Evolutionary conservation across 495 filamentous ascomycete species (phyloP), one percentile per base, ranked within the genome.

Genomic region (Aspergillus heteromorphus): DNA sequence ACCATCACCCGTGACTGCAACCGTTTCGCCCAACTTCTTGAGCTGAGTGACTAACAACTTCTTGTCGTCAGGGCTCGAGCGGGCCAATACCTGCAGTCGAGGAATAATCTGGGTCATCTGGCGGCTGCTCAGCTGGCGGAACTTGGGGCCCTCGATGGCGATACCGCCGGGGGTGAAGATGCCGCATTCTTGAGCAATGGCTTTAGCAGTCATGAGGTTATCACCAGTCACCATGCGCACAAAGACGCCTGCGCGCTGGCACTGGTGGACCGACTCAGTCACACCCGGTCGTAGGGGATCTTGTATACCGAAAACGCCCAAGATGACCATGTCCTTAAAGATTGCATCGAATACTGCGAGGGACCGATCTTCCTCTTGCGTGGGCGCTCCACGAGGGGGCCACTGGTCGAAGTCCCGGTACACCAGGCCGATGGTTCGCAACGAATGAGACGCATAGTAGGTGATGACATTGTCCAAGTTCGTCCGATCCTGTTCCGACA

Each of bases 221-320:
- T 96, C 91, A 52, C 91, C 91, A 21, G 91, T 96, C 14, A 96
- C 90, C 91, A 96, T 95, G 31, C 88, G 83, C 13, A 93, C 89
- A 59, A 83, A 84, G 41, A 96, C 88, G 58, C 91, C 91, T 29
- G 91, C 91, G 20, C 79, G 71, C 58, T 89, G 84, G 49, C 87
- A 91, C 49, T 83, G 76, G 18, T 73, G 67, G n/a, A 96, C 89
- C 6, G 91, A 86, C 25, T 91, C 85, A 10, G 78, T 72, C 14
- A 93, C 90, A 56, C 89, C 91, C 6, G 71, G 69, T 48, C 90
- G 88, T 23, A 95, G 80, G 16, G 90, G 90, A 71, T 95, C 90
- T 69, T 92, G 89, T 56, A 95, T 93, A 61, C 90, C 90, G 48
- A 93, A 87, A 58, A 95, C 71, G 14, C 88, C 85, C 47, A 92